Evolutionary conservation across 352 stramenopile species (phyloP).

Genomic region (Globisporangium paddicum): DNA sequence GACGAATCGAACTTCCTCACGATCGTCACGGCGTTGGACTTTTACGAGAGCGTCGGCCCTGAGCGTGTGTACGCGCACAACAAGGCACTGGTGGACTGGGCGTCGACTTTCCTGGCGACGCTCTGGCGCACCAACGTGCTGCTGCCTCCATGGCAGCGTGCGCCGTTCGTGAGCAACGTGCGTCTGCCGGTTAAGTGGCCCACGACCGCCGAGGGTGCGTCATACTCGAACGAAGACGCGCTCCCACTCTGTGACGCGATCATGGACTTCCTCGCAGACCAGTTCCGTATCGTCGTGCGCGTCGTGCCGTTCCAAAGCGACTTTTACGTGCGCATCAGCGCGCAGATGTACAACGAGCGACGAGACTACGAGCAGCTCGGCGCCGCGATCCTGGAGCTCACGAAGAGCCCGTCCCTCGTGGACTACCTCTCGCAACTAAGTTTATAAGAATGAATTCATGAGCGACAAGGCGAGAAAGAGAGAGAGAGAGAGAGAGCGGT

Average conservation of each 20-base stretch:
- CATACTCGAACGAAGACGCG: slow-evolving; percentile 58
- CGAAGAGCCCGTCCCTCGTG: slow-evolving; percentile 52
- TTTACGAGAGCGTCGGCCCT: slow-evolving; percentile 77
- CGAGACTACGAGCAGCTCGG: slow-evolving; percentile 73
- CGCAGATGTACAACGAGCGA: slow-evolving; percentile 85
- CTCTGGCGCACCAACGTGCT: slow-evolving; percentile 71
- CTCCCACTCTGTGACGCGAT: slow-evolving; percentile 64
- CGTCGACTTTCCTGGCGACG: slow-evolving; percentile 59
- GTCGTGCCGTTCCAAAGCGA: slow-evolving; percentile 61
- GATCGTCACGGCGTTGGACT: slow-evolving; percentile 76
- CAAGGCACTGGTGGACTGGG: slow-evolving; percentile 82
- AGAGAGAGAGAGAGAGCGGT: too few relatives aligned
- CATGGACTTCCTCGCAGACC: slow-evolving; percentile 77
- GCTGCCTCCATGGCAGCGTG: slow-evolving; percentile 73
- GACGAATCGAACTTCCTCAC: slow-evolving; percentile 84
- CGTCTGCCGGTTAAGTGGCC: slow-evolving; percentile 70
- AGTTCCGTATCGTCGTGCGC: slow-evolving; percentile 65
- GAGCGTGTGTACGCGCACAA: slow-evolving; percentile 77
- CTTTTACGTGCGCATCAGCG: slow-evolving; percentile 77
- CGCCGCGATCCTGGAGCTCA: slow-evolving; percentile 68
- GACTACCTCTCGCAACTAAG: slow-evolving; percentile 65
- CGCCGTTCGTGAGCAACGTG: slow-evolving; percentile 79
- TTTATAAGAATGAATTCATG: slow-evolving; percentile 26
- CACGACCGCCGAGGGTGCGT: slow-evolving; percentile 28
- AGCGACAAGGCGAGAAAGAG: background rate